Evolutionary conservation across 1,139 yeast species (phyloP), one percentile per base, ranked within the genome.

Genomic region (Barnettozyma hawaiiensis): DNA sequence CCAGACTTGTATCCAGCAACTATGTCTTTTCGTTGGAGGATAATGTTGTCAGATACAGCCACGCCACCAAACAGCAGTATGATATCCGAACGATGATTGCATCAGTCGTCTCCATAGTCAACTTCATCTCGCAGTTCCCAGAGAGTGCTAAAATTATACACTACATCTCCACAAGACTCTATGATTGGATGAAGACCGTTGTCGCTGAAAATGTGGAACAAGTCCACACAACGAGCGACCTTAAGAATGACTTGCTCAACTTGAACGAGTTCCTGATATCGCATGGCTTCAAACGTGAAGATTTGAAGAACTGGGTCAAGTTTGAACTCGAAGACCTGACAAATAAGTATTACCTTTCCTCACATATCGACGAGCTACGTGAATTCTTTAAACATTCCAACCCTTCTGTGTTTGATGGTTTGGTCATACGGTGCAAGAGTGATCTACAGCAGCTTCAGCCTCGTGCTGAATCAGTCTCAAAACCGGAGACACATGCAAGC

Each of bases 241-340:
- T 49, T 3, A 48, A 47, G 39, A 15, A 14, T 3, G 31, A 37
- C 9, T 47, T 55, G 22, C 33, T 46, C 2, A 38, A 50, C 23
- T 38, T 55, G 21, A 50, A 49, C 27, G 37, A 42, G 3, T 46
- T 49, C 31, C 40, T 55, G 19, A 31, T 34, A 7, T 20, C 41
- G 3, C 34, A 40, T 20, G 44, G 45, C 6, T 50, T 53, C 39
- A 51, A 43, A 22, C 48, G 57, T 36, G 42, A 44, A 22, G 47
- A 50, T 29, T 32, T 54, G 19, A 37, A 39, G n/a, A 47, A 41
- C 9, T 55, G 58, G 58, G 51, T 54, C 11, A 33, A 49, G 5
- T 31, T 39, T 11, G 58, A 54, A 9, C 37, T 55, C 20, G 40
- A 49, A 31, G 46, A 44, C 2, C 37, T 55, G 19, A 46, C 50